Percentiles rank a stretch among this genome's conserved stretches.
Evolutionary conservation across 768 basidiomycete genomes (phyloP).

Genomic region (Termitomyces sp.): DNA sequence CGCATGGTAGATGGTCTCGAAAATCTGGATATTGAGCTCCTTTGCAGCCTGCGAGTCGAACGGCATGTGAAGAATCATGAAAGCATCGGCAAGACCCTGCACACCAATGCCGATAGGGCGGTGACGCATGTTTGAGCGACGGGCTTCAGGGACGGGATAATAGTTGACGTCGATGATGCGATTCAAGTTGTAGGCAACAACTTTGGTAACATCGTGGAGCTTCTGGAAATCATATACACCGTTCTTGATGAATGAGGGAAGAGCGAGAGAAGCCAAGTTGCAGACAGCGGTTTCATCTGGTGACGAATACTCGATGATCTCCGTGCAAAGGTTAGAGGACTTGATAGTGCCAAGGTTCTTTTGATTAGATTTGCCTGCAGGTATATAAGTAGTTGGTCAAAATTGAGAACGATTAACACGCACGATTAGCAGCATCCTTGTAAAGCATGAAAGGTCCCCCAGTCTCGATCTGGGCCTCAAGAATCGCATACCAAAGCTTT

Average conservation of each 20-base stretch:
- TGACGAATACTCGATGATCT: conserved; percentile 97
- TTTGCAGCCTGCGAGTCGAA: conserved; percentile 90
- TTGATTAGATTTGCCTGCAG: conserved; percentile 91
- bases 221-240: conserved; percentile 92
- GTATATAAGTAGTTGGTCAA: not conserved
- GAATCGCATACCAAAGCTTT: conserved; percentile 96
- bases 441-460: conserved; percentile 99
- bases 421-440: conserved; percentile 94
- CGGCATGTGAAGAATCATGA: conserved; percentile 95
- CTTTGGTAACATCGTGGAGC: conserved; percentile 91
- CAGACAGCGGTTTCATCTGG: conserved; percentile 98
- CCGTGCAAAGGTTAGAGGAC: conserved; percentile 98
- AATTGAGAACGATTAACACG: conserved; percentile 20
- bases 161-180: conserved; percentile 93
- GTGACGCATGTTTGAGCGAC: conserved; percentile 92
- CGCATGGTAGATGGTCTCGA: conserved; percentile 98
- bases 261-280: conserved; percentile 95
- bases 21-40: conserved; percentile 90
- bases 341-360: conserved; percentile 98
- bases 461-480: conserved; percentile 97
- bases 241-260: conserved; percentile 85
- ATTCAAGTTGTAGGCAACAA: conserved; percentile 91
- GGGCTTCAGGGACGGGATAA: conserved; percentile 91
- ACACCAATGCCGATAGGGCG: conserved; percentile 97
- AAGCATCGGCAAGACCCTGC: conserved; percentile 95